Percentiles rank a stretch among this genome's conserved stretches.
Evolutionary conservation across 1,139 yeast species (phyloP).

Genomic region (Pichia sp.): DNA sequence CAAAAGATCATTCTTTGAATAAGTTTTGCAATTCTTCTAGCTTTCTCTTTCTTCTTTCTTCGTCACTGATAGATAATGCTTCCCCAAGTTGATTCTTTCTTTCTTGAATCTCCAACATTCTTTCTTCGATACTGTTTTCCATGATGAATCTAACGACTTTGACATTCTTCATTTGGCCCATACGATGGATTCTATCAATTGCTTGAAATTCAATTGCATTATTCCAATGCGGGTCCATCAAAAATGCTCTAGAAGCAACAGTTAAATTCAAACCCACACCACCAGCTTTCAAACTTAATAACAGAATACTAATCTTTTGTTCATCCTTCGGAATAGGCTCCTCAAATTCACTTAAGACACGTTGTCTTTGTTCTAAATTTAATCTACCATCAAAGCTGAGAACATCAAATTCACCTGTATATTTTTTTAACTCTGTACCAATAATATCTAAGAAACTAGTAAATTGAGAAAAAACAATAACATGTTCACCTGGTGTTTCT

Average conservation of each 20-base stretch:
- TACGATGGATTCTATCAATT: conserved; percentile 88
- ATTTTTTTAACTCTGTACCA: conserved; percentile 55
- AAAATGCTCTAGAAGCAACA: conserved; percentile 78
- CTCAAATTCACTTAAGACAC: conserved; percentile 55
- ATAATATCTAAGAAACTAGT: conserved; percentile 79
- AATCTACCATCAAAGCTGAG: conserved; percentile 83
- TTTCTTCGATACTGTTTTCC: conserved; percentile 83
- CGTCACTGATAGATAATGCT: conserved; percentile 78
- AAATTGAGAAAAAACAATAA: conserved; percentile 90
- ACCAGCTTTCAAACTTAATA: conserved; percentile 87
- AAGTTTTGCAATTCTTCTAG: conserved; percentile 80
- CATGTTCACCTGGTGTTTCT: conserved; percentile 63
- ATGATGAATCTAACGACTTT: conserved; percentile 79
- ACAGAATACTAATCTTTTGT: conserved; percentile 51
- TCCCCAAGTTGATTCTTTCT: conserved; percentile 84
- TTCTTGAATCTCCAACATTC: conserved; percentile 87
- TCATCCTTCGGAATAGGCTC: conserved; percentile 23
- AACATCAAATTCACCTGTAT: conserved; percentile 44
- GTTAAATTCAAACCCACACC: conserved; percentile 94
- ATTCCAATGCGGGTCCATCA: conserved; percentile 99
- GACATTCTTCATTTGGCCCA: conserved; percentile 79
- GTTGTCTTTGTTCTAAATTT: conserved; percentile 62
- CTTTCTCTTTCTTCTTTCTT: conserved; percentile 65
- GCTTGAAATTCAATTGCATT: conserved; percentile 95
- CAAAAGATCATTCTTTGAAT: conserved; percentile 34